A percentile compares a stretch with the other conserved stretches of the same genome.
Conservation (phyloP, 371 early-diverging fungal species). For the Mucor irregularis region DNA sequence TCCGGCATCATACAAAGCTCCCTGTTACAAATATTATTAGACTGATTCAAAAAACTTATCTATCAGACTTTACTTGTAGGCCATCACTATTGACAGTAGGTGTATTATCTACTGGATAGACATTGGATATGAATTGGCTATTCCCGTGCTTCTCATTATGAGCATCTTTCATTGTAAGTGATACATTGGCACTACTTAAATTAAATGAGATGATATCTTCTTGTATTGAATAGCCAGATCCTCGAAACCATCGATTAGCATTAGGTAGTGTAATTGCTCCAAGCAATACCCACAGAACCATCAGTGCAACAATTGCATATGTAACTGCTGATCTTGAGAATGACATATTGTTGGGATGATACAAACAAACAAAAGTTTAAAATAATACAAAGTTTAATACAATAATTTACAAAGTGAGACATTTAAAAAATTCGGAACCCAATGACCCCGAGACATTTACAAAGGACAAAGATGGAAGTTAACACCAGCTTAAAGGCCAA, state of each 20-base stretch:
- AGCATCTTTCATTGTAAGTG: not conserved
- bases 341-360: not conserved
- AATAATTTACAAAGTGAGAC: not conserved
- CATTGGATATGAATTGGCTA: not conserved
- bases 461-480: not conserved
- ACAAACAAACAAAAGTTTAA: slow-evolving; percentile 10
- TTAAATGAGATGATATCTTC: not conserved
- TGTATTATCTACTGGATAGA: slow-evolving; percentile 12
- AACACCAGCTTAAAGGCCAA: too few relatives aligned
- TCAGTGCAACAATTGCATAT: slow-evolving; percentile 5
- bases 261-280: slow-evolving; percentile 20
- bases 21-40: slow-evolving; percentile 1
- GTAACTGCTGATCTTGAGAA: slow-evolving; percentile 7
- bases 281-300: slow-evolving; percentile 12
- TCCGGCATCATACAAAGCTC: slow-evolving; percentile 12
- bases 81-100: slow-evolving; percentile 7
- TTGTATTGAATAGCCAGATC: slow-evolving; percentile 5
- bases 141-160: not conserved
- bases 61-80: not conserved
- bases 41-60: too few relatives aligned
- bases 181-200: not conserved
- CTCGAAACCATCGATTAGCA: slow-evolving; percentile 17
- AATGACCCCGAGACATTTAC: slow-evolving; percentile 4
- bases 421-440: not conserved
- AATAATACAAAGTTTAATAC: not conserved